These are phyloP conservation scores for Plantago rigida DNA, from an alignment of 305 asterid species.

Conservation along the genomic window DNA sequence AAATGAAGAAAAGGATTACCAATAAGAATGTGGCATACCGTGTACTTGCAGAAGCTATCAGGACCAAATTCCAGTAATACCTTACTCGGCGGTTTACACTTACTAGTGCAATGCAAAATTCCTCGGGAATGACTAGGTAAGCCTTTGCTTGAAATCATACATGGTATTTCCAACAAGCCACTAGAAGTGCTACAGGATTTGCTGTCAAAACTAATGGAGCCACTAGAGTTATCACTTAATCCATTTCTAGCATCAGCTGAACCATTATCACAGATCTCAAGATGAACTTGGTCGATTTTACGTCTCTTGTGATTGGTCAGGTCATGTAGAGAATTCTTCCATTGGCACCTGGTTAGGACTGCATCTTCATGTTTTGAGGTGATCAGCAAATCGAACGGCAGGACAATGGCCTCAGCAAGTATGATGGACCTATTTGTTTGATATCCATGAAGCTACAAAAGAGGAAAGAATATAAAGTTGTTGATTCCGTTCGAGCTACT, in stretches of 20 bases:
- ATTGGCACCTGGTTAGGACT: constrained; percentile 27
- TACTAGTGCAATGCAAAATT: constrained; percentile 36
- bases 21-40: constrained; percentile 35
- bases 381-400: constrained; percentile 76
- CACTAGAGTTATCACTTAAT: constrained; percentile 22
- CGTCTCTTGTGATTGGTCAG: constrained; percentile 38
- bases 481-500: constrained; percentile 15
- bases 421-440: constrained; percentile 40
- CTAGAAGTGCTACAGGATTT: constrained; percentile 27
- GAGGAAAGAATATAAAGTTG: constrained; percentile 7
- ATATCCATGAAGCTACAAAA: constrained; percentile 47
- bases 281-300: constrained; percentile 33
- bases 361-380: constrained; percentile 38
- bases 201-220: constrained; percentile 19
- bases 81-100: constrained; percentile 37
- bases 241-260: constrained; percentile 29
- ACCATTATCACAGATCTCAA: constrained; percentile 24
- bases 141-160: constrained; percentile 39
- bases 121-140: constrained; percentile 33
- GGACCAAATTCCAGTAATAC: constrained; percentile 57
- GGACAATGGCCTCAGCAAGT: constrained; percentile 65
- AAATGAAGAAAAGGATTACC: too few relatives aligned
- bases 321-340: constrained; percentile 27
- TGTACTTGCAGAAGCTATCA: constrained; percentile 43
- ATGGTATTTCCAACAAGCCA: constrained; percentile 35